Evolutionary conservation across 169 alveolate species (phyloP), one percentile per base, ranked within the genome.

Genomic region (Cryptosporidium andersoni): DNA sequence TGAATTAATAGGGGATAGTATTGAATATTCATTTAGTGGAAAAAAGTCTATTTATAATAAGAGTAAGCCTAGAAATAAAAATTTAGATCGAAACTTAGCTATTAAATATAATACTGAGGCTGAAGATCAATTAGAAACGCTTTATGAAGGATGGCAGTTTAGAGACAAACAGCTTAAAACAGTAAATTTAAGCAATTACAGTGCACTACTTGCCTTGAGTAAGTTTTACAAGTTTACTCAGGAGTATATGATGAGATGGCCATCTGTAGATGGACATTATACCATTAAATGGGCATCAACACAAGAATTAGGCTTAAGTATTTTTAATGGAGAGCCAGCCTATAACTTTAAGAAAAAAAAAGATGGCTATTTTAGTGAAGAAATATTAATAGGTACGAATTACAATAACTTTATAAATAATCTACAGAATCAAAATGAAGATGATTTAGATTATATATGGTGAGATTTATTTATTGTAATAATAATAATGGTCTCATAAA

Each of bases 241-340:
- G 34, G 74, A 56, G 3, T 74, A 74, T 39, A 58, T 74, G 14
- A 63, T 43, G 45, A 74, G 47, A 48, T 74, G 85, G 85, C 85
- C 85, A 6, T 74, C 85, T 36, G 12, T 14, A 3, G 85, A 74
- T 45, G 85, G 85, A 2, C 45, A 74, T 14, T 74, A 74, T 60
- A 74, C 85, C 8, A 74, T 74, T 16, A 34, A 74, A 58, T 74
- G 85, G 85, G 55, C 85, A 58, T 40, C 55, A 43, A 74, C 74
- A 58, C 60, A 66, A 3, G 67, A 74, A 25, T 62, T 74, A 3
- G 60, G 85, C 40, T 62, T 64, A 0, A 58, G 43, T 74, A 58
- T 74, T 34, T 74, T 45, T 74, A 68, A 68, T 9, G 85, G 60
- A 42, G 62, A 58, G 8, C 25, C 43, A 6, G 85, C 43, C 37